These are phyloP conservation scores for Hapsidospora chrysogenum DNA, from an alignment of 495 filamentous ascomycete genomes.

Conservation along the genomic window DNA sequence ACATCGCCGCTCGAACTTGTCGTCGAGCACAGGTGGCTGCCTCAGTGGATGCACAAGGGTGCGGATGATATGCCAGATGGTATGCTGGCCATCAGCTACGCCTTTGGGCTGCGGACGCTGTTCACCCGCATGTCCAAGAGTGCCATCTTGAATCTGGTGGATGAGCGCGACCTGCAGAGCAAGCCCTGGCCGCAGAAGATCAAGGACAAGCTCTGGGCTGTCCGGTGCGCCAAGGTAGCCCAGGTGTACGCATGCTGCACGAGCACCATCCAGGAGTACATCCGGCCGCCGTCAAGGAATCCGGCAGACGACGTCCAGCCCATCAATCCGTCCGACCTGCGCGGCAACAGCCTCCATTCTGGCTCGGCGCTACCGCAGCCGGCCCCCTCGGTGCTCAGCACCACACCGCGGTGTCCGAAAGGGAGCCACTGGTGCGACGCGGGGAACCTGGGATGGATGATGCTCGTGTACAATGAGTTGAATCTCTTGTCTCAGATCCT, in stretches of 20 bases:
- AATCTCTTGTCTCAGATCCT: constrained; percentile 11
- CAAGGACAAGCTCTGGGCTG: constrained; percentile 15
- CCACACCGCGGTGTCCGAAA: constrained; percentile 16
- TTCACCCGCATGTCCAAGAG: constrained; percentile 20
- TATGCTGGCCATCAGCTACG: constrained; percentile 21
- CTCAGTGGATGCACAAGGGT: constrained; percentile 19
- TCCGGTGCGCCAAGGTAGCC: constrained; percentile 17
- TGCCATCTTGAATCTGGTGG: constrained; percentile 16
- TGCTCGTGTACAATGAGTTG: constrained; percentile 20
- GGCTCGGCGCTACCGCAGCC: constrained; percentile 2
- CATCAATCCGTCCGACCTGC: not conserved
- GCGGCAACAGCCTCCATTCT: constrained; percentile 1
- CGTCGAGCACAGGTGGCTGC: constrained; percentile 24
- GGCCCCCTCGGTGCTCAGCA: constrained; percentile 1
- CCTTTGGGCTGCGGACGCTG: constrained; percentile 18
- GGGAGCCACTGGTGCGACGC: constrained; percentile 21
- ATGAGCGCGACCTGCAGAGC: constrained; percentile 9
- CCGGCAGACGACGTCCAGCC: not conserved
- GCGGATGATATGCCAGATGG: constrained; percentile 15
- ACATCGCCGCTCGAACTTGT: constrained; percentile 18
- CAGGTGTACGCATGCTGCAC: constrained; percentile 15
- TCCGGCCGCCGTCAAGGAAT: constrained; percentile 4
- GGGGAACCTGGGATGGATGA: constrained; percentile 24
- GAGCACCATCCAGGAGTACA: constrained; percentile 12
- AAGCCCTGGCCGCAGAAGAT: constrained; percentile 14